A percentile compares a stretch with the other conserved stretches of the same genome.
Evolutionary conservation across 441 rosid genomes (phyloP).

Genomic region (Euphorbia celastroides): DNA sequence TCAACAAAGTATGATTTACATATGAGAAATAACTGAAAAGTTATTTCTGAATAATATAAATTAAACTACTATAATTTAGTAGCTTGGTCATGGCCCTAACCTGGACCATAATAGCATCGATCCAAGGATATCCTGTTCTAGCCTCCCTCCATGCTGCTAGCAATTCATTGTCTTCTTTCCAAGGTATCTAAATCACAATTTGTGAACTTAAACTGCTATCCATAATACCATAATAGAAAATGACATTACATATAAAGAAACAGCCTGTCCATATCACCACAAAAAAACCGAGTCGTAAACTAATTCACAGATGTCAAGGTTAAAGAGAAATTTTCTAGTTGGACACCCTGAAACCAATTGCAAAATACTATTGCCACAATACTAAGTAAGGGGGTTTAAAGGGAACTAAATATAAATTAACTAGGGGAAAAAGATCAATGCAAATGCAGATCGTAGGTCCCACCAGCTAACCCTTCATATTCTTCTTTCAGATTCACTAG

Average conservation of each 20-base stretch:
- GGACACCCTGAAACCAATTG: background rate
- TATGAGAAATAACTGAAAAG: background rate
- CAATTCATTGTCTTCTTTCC: slow-evolving; percentile 65
- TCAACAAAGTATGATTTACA: background rate
- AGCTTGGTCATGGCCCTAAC: slow-evolving; percentile 33
- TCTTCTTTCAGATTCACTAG: background rate
- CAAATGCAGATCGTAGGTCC: background rate
- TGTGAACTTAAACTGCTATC: slow-evolving; percentile 5
- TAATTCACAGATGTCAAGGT: background rate
- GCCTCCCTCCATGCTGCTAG: slow-evolving; percentile 90
- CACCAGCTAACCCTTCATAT: background rate
- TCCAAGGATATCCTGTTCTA: slow-evolving; percentile 95
- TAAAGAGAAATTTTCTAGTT: background rate
- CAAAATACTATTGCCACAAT: background rate
- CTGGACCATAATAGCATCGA: slow-evolving; percentile 98
- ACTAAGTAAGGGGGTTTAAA: too few species aligned
- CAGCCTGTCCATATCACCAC: too few species aligned
- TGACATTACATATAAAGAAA: too few species aligned
- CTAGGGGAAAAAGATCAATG: background rate
- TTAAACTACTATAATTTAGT: background rate
- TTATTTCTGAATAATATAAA: background rate
- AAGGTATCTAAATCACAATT: slow-evolving; percentile 60
- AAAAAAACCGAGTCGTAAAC: too few species aligned
- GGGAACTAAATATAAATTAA: too few species aligned
- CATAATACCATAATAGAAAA: too few species aligned